phyloP scores from a whole-genome alignment of 2,329 filamentous ascomycete species.

The Fusarium pininemorale region DNA sequence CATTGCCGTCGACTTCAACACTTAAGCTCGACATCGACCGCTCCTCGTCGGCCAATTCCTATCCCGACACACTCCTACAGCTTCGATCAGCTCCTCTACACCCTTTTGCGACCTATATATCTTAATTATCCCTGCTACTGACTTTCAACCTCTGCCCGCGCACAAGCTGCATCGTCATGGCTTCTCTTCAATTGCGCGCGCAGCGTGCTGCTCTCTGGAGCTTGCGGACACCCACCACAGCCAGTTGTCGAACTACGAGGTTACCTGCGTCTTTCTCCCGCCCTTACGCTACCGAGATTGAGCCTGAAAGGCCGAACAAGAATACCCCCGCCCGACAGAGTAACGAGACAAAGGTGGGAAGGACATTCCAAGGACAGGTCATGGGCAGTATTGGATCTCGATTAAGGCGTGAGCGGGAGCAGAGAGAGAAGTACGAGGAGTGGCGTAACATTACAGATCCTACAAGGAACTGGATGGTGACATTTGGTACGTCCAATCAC shows the following conservation, averaged over 20 bases:
- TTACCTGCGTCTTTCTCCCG: conserved; percentile 34
- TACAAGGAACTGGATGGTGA: conserved; percentile 60
- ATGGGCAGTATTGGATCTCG: conserved; percentile 66
- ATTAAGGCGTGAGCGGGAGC: conserved; percentile 62
- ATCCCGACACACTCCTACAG: background rate
- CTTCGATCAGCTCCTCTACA: background rate
- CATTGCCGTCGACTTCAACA: conserved; percentile 35
- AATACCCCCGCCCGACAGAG: conserved; percentile 42
- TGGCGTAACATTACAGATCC: conserved; percentile 53
- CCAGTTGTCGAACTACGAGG: conserved; percentile 23
- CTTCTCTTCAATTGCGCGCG: conserved; percentile 47
- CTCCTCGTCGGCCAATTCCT: conserved; percentile 10
- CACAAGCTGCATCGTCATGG: conserved; percentile 33
- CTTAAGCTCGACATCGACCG: conserved; percentile 31
- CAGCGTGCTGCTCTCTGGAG: conserved; percentile 45
- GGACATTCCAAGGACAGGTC: conserved; percentile 67
- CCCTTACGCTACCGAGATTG: conserved; percentile 49
- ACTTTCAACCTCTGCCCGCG: conserved; percentile 3
- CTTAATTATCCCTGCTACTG: conserved; percentile 11
- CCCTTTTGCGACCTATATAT: background rate
- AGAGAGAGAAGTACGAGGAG: conserved; percentile 60
- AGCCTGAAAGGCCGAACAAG: conserved; percentile 47
- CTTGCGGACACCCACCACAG: conserved; percentile 35
- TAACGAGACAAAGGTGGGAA: conserved; percentile 51
- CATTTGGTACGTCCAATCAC: conserved; percentile 58